phyloP scores from a whole-genome alignment of 768 basidiomycete species.

The Tephrocybe rancida region DNA sequence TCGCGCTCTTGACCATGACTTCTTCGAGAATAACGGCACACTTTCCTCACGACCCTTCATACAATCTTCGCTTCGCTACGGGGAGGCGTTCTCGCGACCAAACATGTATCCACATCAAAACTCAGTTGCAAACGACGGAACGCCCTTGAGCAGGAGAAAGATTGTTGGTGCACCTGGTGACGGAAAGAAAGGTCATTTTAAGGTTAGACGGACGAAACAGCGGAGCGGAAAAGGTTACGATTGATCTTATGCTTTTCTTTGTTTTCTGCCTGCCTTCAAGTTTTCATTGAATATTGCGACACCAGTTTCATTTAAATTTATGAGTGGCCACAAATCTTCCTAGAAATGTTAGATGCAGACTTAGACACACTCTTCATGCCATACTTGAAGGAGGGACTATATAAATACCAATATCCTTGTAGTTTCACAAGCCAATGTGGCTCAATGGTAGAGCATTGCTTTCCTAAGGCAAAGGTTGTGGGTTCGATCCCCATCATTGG shows the following conservation, averaged over 20 bases:
- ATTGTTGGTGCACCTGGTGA: slow-evolving; percentile 44
- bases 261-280: not conserved
- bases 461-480: too few species aligned
- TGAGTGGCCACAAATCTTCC: too few species aligned
- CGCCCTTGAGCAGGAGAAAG: slow-evolving; percentile 48
- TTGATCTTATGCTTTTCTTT: slow-evolving; percentile 15
- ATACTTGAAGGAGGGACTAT: too few species aligned
- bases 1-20: slow-evolving; percentile 73
- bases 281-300: too few species aligned
- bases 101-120: slow-evolving; percentile 85
- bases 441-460: too few species aligned
- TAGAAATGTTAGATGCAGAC: too few species aligned
- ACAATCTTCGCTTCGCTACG: slow-evolving; percentile 57
- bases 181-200: slow-evolving; percentile 91
- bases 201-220: slow-evolving; percentile 79
- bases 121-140: slow-evolving; percentile 76
- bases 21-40: slow-evolving; percentile 65
- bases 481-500: too few species aligned
- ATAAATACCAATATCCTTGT: too few species aligned
- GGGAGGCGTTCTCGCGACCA: slow-evolving; percentile 63
- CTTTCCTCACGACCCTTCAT: slow-evolving; percentile 65
- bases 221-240: slow-evolving; percentile 95
- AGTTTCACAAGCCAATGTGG: too few species aligned
- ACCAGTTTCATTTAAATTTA: too few species aligned
- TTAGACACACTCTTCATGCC: too few species aligned